Base-by-base conservation (phyloP, 1,284 basidiomycete genomes). In the Hemileia vastatrix region DNA sequence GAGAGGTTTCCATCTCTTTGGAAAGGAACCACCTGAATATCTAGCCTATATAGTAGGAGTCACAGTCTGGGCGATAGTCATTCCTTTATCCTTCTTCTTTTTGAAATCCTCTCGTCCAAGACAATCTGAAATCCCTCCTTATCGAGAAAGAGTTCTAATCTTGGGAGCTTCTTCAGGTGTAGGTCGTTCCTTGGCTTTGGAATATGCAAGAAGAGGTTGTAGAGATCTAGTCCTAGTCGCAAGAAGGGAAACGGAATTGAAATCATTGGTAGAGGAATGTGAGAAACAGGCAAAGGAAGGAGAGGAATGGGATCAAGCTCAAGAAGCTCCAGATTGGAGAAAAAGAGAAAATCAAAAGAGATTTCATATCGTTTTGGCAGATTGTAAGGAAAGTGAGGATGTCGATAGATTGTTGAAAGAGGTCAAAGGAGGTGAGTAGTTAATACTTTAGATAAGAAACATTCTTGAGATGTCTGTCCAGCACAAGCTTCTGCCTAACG, bases 81-180 rank as follows among this genome's bases (percentile, higher is more conserved):
- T 40, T 11, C 36, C 36, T 15, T 40, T 40, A 40, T 40, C 36
- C 8, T 11, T 40, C 36, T 40, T 40, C 36, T 40, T 40, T 40
- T 11, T 15, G 15, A 40, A 15, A 40, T 40, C 36, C 8, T 9
- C 36, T 40, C 36, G 36, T 40, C 36, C 36, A 40, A 40, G 36
- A 40, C n/a, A n/a, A n/a, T n/a, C n/a, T n/a, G n/a, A n/a, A n/a
- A 68, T 82, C 57, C 68, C 72, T 9, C 77, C 76, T 3, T 59
- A 58, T 5, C 64, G 79, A 6, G 89, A 92, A 71, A 83, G 87
- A 1, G 86, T 92, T 4, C 75, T 91, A 9, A 80, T 93, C 63
- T 77, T 93, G 27, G 90, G 90, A 15, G 88, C 86, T 1, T 86
- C 86, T 5, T 85, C 84, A 48, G 90, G 91, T 0, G 84, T 93